Conservation (phyloP, 768 basidiomycete species). For the Cystofilobasidium capitatum region DNA sequence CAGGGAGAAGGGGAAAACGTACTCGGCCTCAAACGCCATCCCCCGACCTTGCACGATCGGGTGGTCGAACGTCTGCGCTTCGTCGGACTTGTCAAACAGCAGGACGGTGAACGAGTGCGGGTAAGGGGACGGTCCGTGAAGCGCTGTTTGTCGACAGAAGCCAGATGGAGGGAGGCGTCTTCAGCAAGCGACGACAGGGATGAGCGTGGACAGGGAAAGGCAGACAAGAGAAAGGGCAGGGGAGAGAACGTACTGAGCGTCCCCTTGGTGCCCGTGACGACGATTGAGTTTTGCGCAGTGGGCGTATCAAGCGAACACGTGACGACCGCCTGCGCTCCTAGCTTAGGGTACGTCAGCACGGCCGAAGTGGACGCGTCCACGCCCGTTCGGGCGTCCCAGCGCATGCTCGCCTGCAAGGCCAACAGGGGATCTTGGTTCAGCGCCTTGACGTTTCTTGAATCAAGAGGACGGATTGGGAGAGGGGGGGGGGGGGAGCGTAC, state of each 20-base stretch:
- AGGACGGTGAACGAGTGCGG: conserved; percentile 20
- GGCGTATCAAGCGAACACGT: conserved; percentile 16
- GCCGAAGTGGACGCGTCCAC: conserved; percentile 9
- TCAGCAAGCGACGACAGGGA: too few species aligned
- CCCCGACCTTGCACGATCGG: conserved; percentile 53
- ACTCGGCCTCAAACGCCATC: conserved; percentile 75
- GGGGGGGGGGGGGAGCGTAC: not conserved
- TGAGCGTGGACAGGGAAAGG: not conserved
- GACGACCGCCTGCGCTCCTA: conserved; percentile 11
- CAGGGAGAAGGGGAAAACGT: not conserved
- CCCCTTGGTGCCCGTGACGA: conserved; percentile 18
- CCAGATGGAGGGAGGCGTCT: too few species aligned
- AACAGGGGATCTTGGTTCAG: not conserved
- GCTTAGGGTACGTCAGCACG: not conserved
- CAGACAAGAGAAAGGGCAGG: not conserved
- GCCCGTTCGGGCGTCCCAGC: conserved; percentile 8
- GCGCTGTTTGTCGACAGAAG: not conserved
- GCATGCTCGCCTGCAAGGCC: not conserved
- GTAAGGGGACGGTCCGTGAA: conserved; percentile 14
- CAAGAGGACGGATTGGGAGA: not conserved
- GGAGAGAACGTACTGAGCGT: conserved; percentile 2
- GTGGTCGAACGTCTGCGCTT: conserved; percentile 6
- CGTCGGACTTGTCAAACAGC: conserved; percentile 2
- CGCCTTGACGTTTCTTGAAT: too few species aligned
- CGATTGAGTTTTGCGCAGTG: conserved; percentile 2